These are phyloP conservation scores for Aspergillus ellipticus DNA, from an alignment of 495 filamentous ascomycete genomes.

Conservation along the genomic window DNA sequence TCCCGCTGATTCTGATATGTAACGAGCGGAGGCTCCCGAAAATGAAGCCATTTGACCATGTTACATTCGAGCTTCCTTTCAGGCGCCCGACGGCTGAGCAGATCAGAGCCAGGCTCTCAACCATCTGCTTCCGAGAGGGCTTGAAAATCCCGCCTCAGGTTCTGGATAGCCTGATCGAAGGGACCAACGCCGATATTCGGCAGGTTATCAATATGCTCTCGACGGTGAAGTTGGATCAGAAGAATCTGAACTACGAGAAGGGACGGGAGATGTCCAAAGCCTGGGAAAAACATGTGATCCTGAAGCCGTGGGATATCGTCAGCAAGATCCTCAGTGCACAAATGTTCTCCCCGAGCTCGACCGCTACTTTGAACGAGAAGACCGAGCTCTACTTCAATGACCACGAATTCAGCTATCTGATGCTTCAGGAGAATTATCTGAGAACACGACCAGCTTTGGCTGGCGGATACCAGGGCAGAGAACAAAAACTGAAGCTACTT, in stretches of 20 bases:
- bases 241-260: conserved; percentile 72
- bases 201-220: conserved; percentile 99
- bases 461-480: conserved; percentile 53
- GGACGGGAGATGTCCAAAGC: conserved; percentile 91
- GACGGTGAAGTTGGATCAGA: conserved; percentile 82
- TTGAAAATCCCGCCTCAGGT: conserved; percentile 81
- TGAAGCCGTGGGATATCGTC: conserved; percentile 98
- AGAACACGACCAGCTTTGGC: conserved; percentile 69
- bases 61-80: conserved; percentile 82
- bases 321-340: conserved; percentile 85
- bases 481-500: conserved; percentile 71
- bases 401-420: conserved; percentile 91
- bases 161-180: conserved; percentile 93
- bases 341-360: conserved; percentile 78
- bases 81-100: conserved; percentile 82
- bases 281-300: conserved; percentile 94
- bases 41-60: conserved; percentile 94
- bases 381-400: conserved; percentile 99
- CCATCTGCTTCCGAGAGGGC: conserved; percentile 88
- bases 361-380: conserved; percentile 88
- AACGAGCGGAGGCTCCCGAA: conserved; percentile 90
- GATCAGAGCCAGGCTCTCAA: conserved; percentile 84
- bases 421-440: conserved; percentile 98
- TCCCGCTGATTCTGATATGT: conserved; percentile 96
- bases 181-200: conserved; percentile 89